Base-by-base conservation (phyloP, 176 grass and related monocot genomes). In the Microstegium vimineum region DNA sequence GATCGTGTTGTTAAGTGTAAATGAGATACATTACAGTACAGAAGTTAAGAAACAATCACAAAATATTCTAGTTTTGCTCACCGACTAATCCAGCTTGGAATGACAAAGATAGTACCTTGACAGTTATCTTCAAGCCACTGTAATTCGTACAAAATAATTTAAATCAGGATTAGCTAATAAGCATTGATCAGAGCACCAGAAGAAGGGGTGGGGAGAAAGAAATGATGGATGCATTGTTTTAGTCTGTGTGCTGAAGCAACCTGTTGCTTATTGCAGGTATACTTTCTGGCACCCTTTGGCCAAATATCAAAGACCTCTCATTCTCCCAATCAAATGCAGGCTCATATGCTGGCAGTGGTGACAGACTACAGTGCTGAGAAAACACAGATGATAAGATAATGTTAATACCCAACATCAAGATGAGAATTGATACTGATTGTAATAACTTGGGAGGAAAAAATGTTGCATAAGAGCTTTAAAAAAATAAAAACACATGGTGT, bases 311-410 rank as follows among this genome's bases (percentile, higher is more conserved):
- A n/a, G 93, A 95, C 33, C 93, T 95, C 83, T 95, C 96, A 65
- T 95, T 99, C 78, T 99, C 96, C 96, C 96, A 99, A 88, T 95
- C 96, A 95, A 95, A 99, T 83, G 93, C 93, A 65, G 96, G 93
- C 64, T 99, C 96, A 52, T 99, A 99, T 67, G 96, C 84, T 4
- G 91, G 93, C 82, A 99, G 86, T 81, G 96, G 91, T 47, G 91
- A 95, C 71, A 94, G 79, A 62, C 81, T 92, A 87, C 84, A 94
- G 59, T 94, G 91, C 96, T 99, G 96, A 71, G 90, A 85, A 88
- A 60, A 51, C 57, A 90, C 91, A 71, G 26, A 74, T 38, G 22
- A 57, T 68, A 80, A 54, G 12, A 60, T 74, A 71, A 0, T n/a
- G 22, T 87, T 77, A 77, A 88, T 65, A 13, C 17, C 22, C 27